A percentile compares a stretch with the other conserved stretches of the same genome.
Conservation (phyloP, 306 rosid species). For the Hippophae gyantsensis region DNA sequence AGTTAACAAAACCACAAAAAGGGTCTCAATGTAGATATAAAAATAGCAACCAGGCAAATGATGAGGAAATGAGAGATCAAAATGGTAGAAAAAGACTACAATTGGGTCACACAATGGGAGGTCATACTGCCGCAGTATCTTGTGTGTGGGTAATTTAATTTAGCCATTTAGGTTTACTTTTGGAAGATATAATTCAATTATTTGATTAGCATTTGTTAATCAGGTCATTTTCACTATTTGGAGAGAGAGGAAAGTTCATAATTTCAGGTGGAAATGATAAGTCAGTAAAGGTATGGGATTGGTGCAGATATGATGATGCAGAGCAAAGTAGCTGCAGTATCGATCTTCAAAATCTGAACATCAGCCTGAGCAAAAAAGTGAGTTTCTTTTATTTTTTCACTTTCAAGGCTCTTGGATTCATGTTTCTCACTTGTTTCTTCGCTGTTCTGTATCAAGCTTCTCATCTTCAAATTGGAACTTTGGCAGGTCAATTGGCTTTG, state of each 20-base stretch:
- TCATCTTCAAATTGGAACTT: slow-evolving; percentile 18
- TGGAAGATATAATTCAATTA: slow-evolving; percentile 1
- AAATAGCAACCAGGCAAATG: slow-evolving; percentile 25
- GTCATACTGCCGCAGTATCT: slow-evolving; percentile 77
- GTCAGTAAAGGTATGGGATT: slow-evolving; percentile 78
- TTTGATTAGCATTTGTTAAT: slow-evolving; percentile 26
- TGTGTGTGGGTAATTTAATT: slow-evolving; percentile 50
- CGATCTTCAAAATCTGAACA: slow-evolving; percentile 29
- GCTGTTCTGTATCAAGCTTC: slow-evolving; percentile 5
- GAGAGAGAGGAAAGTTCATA: slow-evolving; percentile 75
- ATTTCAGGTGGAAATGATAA: slow-evolving; percentile 85
- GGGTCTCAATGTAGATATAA: slow-evolving; percentile 49
- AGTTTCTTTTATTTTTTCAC: slow-evolving; percentile 21
- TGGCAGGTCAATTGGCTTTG: slow-evolving; percentile 89
- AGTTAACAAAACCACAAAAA: slow-evolving; percentile 40
- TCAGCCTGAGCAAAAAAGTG: slow-evolving; percentile 58
- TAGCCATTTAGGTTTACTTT: slow-evolving; percentile 7
- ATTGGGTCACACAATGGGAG: slow-evolving; percentile 70
- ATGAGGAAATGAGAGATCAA: slow-evolving; percentile 30
- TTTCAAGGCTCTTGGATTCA: slow-evolving; percentile 3
- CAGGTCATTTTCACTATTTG: slow-evolving; percentile 80
- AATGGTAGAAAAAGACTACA: slow-evolving; percentile 45
- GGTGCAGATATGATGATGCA: slow-evolving; percentile 38
- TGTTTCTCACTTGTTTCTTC: slow-evolving; percentile 11
- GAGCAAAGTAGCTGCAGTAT: slow-evolving; percentile 15